Evolutionary conservation across 192 early-diverging fungal genomes (phyloP), one percentile per base, ranked within the genome.

Genomic region (Gonapodya sp.): DNA sequence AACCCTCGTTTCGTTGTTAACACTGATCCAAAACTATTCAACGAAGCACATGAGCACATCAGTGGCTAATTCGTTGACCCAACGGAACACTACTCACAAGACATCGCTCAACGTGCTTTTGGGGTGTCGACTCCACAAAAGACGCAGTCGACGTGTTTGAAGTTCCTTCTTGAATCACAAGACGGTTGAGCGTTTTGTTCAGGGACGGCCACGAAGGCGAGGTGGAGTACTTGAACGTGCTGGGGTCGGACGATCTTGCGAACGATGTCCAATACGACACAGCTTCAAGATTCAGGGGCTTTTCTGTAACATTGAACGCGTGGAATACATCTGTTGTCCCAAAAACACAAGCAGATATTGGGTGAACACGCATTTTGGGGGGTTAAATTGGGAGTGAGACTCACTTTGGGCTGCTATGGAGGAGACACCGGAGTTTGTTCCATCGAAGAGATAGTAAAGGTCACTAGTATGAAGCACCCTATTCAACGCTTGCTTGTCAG

Each of bases 291-390:
- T 64, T 64, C 8, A 64, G 46, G 46, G 46, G 46, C 46, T 64
- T 64, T 64, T 64, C 46, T 24, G 46, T 64, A 16, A 24, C 46
- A 64, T 64, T 64, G 46, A 64, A 64, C 8, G 46, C 46, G 46
- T 64, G 46, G 46, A 64, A 64, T 64, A 64, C 46, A 64, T 64
- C 46, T 64, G 46, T 64, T 64, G 46, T 64, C 46, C n/a, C 46
- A 64, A 64, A 8, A 64, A 64, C 46, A 64, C 8, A 24, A 64
- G 24, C 46, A 64, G 46, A 8, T 64, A 24, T 64, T 64, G 46
- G n/a, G n/a, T 64, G 46, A 64, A 24, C 46, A 64, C 46, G 46
- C 46, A n/a, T 64, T 64, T 64, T 64, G 46, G 46, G 46, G 46
- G 46, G 8, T 8, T 64, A 64, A 64, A 64, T 64, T 64, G 46